Conservation (phyloP, 208 protist genomes). For the Acanthamoeba triangularis region DNA sequence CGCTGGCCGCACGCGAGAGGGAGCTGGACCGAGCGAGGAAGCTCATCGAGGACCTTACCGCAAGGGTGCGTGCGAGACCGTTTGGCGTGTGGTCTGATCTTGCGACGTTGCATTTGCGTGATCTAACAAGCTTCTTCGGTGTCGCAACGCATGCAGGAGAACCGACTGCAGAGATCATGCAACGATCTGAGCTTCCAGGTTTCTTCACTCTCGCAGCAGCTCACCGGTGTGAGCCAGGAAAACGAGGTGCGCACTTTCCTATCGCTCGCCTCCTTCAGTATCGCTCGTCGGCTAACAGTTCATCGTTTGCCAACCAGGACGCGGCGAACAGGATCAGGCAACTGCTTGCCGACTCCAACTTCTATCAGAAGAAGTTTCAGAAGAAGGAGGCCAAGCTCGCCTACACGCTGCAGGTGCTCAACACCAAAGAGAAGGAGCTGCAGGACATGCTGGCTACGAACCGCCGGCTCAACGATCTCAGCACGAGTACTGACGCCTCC, state of each 20-base stretch:
- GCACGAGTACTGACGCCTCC: slow-evolving; percentile 5
- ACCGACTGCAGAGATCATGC: slow-evolving; percentile 1
- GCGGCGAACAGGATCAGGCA: not conserved
- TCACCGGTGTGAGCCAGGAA: slow-evolving; percentile 7
- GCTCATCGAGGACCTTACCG: slow-evolving; percentile 10
- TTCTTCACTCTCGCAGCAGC: slow-evolving; percentile 53
- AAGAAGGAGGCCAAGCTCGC: slow-evolving; percentile 57
- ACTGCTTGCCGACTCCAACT: slow-evolving; percentile 19
- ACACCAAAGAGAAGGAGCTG: slow-evolving; percentile 53
- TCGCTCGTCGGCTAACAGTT: not conserved
- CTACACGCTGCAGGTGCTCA: slow-evolving; percentile 43
- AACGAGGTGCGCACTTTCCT: not conserved
- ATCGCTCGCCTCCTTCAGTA: too few species aligned
- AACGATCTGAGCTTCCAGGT: slow-evolving; percentile 35
- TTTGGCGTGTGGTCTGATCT: too few species aligned
- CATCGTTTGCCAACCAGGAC: not conserved
- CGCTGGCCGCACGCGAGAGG: slow-evolving; percentile 35
- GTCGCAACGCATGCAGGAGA: not conserved
- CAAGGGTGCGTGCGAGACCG: not conserved
- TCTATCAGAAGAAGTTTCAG: slow-evolving; percentile 47
- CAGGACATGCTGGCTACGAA: slow-evolving; percentile 57
- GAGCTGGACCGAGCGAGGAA: slow-evolving; percentile 66
- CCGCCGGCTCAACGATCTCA: slow-evolving; percentile 58
- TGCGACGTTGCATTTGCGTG: too few species aligned
- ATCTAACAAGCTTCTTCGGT: not conserved